Evolutionary conservation across 225 moss, liverwort and hornwort species (phyloP), one percentile per base, ranked within the genome.

Genomic region (Thuidium tamariscinum): DNA sequence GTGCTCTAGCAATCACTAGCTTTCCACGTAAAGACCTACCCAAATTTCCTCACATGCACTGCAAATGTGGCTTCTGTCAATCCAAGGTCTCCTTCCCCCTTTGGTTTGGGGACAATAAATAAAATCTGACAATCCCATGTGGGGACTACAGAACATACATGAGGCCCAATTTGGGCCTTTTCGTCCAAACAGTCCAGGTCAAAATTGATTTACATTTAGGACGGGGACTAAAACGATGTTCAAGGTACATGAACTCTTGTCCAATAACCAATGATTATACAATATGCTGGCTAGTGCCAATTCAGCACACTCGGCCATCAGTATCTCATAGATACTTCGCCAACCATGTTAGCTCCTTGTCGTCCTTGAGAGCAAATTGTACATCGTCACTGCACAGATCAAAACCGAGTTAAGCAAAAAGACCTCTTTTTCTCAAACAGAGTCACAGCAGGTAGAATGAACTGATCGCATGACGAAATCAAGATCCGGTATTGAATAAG

Each of bases 331-430:
- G 92, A 85, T 99, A 95, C 42, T 95, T 99, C 29, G 89, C 85
- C 80, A 99, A 78, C 98, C 98, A 99, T 25, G 96, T 88, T 77
- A 94, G 71, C 51, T 92, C 89, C 85, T 93, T 90, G 79, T 99
- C 98, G 57, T 93, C 92, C 54, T 94, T 96, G 44, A 99, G 89
- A 21, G 97, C 96, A 76, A 97, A 97, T 80, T 95, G 91, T 16
- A 99, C 94, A 83, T 99, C 98, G 59, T 99, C 97, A 90, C 98
- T 98, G 97, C 84, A 67, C n/a, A 54, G 27, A 17, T 61, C 25
- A 39, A 74, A 61, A 32, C 52, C 22, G 9, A n/a, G 25, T 51
- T 84, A 23, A 5, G 88, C 22, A 59, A 78, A 63, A 39, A 30
- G 23, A 46, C 11, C 3, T 10, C 3, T 27, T 39, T 29, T 52